Conservation (phyloP, 495 filamentous ascomycete genomes). For the Neurospora sp. region DNA sequence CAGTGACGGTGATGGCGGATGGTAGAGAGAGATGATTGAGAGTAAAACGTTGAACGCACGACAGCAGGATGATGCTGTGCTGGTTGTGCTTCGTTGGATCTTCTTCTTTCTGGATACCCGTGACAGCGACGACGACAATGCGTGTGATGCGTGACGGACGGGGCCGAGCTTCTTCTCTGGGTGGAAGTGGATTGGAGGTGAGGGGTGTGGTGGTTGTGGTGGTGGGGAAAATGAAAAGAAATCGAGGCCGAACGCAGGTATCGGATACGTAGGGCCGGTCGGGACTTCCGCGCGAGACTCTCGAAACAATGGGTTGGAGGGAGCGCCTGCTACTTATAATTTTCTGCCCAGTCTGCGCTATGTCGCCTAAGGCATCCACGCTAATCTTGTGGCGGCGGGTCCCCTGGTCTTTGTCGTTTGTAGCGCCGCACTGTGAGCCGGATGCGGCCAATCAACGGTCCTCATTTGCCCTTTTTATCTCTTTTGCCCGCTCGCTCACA, state of each 20-base stretch:
- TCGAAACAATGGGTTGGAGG: constrained; percentile 36
- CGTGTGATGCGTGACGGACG: neutral
- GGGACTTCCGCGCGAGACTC: constrained; percentile 38
- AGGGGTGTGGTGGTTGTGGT: constrained; percentile 16
- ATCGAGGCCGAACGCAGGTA: constrained; percentile 28
- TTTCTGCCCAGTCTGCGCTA: constrained; percentile 17
- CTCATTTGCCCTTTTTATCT: constrained; percentile 17
- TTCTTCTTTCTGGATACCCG: constrained; percentile 7
- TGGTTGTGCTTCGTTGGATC: constrained; percentile 15
- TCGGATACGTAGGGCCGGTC: constrained; percentile 36
- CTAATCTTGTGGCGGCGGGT: constrained; percentile 22
- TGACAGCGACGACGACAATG: neutral
- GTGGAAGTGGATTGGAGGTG: constrained; percentile 13
- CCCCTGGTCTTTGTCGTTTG: constrained; percentile 20
- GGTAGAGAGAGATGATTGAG: neutral
- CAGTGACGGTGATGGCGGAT: constrained; percentile 4
- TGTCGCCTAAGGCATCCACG: constrained; percentile 25
- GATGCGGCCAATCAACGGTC: constrained; percentile 17
- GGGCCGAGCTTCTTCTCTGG: constrained; percentile 2
- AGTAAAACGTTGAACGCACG: constrained; percentile 15
- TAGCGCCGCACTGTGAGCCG: constrained; percentile 7
- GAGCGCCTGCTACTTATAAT: constrained; percentile 40
- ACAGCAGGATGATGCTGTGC: constrained; percentile 26
- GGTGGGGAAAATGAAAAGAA: constrained; percentile 25
- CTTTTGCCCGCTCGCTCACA: constrained; percentile 8